These are phyloP conservation scores for Magnusiomyces fungicola DNA, from an alignment of 1,139 yeast genomes.

Conservation along the genomic window DNA sequence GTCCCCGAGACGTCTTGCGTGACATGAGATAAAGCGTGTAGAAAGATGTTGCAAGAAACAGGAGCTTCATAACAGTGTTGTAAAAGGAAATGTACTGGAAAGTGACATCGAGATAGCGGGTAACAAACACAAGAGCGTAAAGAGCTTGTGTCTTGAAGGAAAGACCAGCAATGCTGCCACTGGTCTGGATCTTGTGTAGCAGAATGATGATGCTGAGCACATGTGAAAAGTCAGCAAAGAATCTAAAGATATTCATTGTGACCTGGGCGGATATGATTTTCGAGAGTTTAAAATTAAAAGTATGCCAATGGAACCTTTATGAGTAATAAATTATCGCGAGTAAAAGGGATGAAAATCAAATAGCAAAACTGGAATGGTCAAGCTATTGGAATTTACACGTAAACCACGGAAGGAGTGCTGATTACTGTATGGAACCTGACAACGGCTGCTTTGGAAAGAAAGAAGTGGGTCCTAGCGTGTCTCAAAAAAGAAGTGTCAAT, in stretches of 20 bases:
- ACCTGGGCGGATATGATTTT: no score
- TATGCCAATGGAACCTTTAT: no score
- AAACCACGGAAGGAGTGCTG: no score
- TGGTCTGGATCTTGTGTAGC: slow-evolving; percentile 57
- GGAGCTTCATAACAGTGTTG: slow-evolving; percentile 71
- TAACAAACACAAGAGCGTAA: slow-evolving; percentile 67
- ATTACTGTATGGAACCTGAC: no score
- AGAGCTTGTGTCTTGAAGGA: slow-evolving; percentile 83
- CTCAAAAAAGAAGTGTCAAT: no score
- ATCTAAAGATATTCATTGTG: slow-evolving; percentile 14
- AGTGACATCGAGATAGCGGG: slow-evolving; percentile 71
- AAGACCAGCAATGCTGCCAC: slow-evolving; percentile 71
- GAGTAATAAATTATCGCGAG: no score
- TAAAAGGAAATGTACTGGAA: slow-evolving; percentile 50
- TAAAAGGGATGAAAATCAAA: no score
- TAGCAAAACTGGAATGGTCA: no score
- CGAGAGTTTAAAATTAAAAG: no score
- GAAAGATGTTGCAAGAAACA: slow-evolving; percentile 66
- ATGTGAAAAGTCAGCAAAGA: slow-evolving; percentile 59
- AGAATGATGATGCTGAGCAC: slow-evolving; percentile 71
- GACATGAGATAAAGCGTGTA: slow-evolving; percentile 72
- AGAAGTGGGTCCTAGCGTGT: no score
- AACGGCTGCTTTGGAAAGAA: no score
- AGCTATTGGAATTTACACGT: no score
- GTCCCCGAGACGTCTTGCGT: slow-evolving; percentile 27